Evolutionary conservation across 352 stramenopile species (phyloP).

Genomic region (Aphanomyces astaci): DNA sequence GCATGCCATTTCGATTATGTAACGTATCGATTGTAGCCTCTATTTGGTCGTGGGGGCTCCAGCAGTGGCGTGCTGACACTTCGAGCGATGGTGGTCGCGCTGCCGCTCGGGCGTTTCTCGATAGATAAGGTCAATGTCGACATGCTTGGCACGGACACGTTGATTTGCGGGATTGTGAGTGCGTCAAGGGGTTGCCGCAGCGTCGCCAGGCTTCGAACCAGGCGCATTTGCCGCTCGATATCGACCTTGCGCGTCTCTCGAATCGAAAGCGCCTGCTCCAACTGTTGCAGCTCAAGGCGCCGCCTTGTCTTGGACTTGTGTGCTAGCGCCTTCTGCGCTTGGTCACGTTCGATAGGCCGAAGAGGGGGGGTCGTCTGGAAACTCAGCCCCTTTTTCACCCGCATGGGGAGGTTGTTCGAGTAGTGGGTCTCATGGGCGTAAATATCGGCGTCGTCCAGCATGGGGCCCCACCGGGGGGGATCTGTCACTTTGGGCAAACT

Average conservation of each 20-base stretch:
- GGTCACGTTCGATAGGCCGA: not conserved
- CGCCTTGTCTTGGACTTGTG: not conserved
- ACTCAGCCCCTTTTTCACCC: conserved; percentile 7
- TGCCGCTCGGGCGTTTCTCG: not conserved
- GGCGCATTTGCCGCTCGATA: conserved; percentile 12
- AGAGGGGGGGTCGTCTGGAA: not conserved
- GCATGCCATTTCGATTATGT: too few species aligned
- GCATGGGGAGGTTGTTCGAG: not conserved
- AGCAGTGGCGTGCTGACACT: not conserved
- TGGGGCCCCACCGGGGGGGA: not conserved
- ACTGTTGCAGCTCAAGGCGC: conserved; percentile 2
- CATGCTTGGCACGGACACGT: not conserved
- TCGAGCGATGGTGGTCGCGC: not conserved
- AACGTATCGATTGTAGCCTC: not conserved
- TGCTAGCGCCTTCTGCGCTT: not conserved
- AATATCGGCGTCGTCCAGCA: not conserved
- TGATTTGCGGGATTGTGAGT: not conserved
- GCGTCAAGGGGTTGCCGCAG: not conserved
- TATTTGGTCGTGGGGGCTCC: not conserved
- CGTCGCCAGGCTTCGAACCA: not conserved
- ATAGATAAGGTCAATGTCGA: not conserved
- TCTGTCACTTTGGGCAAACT: not conserved
- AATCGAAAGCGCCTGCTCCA: not conserved
- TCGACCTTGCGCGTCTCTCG: conserved; percentile 15
- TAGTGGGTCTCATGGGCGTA: conserved; percentile 1